These are phyloP conservation scores for Ambrosiella xylebori DNA, from an alignment of 2,329 filamentous ascomycete genomes.

Conservation along the genomic window DNA sequence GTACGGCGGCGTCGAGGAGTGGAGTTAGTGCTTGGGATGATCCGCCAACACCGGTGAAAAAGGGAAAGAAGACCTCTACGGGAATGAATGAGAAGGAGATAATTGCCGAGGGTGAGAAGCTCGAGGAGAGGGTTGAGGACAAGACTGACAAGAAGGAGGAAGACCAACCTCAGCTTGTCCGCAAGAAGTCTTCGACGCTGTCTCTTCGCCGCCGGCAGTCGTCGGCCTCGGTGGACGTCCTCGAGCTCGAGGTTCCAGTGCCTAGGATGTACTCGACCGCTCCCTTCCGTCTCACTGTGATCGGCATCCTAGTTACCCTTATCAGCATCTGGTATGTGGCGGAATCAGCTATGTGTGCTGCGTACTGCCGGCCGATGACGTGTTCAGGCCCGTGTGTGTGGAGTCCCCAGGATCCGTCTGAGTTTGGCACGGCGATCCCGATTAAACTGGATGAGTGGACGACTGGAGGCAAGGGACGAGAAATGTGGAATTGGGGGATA, in stretches of 20 bases:
- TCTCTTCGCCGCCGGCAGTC: constrained; percentile 6
- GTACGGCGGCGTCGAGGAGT: neutral
- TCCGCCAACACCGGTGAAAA: neutral
- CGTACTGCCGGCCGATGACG: constrained; percentile 36
- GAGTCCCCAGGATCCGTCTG: constrained; percentile 37
- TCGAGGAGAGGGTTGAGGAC: neutral
- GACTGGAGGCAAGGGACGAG: constrained; percentile 33
- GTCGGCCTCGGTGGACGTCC: constrained; percentile 12
- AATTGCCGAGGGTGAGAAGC: neutral
- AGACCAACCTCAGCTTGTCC: neutral
- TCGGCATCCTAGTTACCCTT: constrained; percentile 29
- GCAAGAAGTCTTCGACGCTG: constrained; percentile 7
- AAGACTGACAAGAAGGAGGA: neutral
- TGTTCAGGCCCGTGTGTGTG: constrained; percentile 36
- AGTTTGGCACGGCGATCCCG: constrained; percentile 42
- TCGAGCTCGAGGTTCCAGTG: constrained; percentile 27
- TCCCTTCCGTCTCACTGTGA: constrained; percentile 28
- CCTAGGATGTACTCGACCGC: constrained; percentile 31
- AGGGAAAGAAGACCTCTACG: neutral
- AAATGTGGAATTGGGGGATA: constrained; percentile 20
- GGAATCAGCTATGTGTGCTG: constrained; percentile 36
- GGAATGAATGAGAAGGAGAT: neutral
- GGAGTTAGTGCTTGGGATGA: neutral
- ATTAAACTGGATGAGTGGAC: constrained; percentile 46
- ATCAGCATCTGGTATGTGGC: constrained; percentile 34